Base-by-base conservation (phyloP, 768 basidiomycete genomes). In the Termitomyces sp. region DNA sequence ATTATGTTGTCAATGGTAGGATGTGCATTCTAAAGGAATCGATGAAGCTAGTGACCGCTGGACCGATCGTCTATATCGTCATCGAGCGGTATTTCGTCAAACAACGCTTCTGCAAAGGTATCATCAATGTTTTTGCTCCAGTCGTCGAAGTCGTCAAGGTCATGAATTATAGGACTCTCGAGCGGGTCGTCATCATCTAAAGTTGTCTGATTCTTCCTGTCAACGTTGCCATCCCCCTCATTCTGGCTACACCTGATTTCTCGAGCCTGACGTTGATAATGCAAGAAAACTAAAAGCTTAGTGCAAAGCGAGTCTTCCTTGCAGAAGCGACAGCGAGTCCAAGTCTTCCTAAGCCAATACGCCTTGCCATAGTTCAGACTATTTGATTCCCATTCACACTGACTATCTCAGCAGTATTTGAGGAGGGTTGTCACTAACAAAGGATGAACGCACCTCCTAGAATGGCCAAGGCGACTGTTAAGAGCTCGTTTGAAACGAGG, bases 141-240 rank as follows among this genome's bases (percentile, higher is more conserved):
- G 17, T 65, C 66, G 31, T 65, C 67, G 32, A 70, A 67, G 29
- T 68, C 67, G 48, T 70, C 66, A 12, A 61, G 53, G 52, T 70
- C 69, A 15, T 37, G 56, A 20, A 70, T 60, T 34, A 48, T 34
- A 10, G 65, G 69, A 17, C 57, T 67, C 36, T 70, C 63, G n/a
- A 64, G 65, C 15, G 43, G 59, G 38, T 65, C 54, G 3, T n/a
- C 15, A 43, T 43, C 2, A n/a, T 43, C 8, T n/a, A 10, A n/a
- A 55, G 10, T 62, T 29, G 15, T 29, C 34, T 45, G 29, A 8
- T 25, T 4, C 34, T 8, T 29, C 29, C 6, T 37, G 43, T 20
- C 12, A 34, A 47, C 10, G 25, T 34, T 17, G 45, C 8, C 15
- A 46, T 34, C 4, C 5, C 3, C 36, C 25, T 36, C 32, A 36